phyloP scores from a whole-genome alignment of 2,329 filamentous ascomycete species.

The Bipolaris victoriae region DNA sequence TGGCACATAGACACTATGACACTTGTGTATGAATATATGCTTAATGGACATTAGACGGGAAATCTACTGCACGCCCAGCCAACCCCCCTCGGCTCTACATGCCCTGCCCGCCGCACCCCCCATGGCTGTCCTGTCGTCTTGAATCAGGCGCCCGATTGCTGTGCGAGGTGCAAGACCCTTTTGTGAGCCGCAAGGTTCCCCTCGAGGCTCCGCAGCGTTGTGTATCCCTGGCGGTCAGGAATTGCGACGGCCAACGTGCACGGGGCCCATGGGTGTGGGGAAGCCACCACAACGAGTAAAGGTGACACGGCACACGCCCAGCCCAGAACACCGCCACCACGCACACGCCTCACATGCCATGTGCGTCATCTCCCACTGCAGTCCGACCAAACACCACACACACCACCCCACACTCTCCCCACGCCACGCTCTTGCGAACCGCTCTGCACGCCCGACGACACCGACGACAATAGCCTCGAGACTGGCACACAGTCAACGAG shows the following conservation, averaged over 20 bases:
- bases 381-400: neutral
- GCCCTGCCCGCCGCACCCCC: neutral
- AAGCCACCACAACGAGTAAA: slow-evolving; percentile 12
- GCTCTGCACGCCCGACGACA: neutral
- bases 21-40: too few relatives aligned
- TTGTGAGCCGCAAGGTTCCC: neutral
- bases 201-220: neutral
- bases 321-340: slow-evolving; percentile 13
- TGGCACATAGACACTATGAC: too few relatives aligned
- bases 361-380: slow-evolving; percentile 14
- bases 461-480: neutral
- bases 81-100: neutral
- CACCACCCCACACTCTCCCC: neutral
- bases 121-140: neutral
- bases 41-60: neutral
- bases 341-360: slow-evolving; percentile 15
- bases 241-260: slow-evolving; percentile 12
- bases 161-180: neutral
- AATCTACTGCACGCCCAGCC: neutral
- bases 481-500: neutral
- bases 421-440: neutral
- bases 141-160: neutral
- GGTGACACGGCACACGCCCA: slow-evolving; percentile 13
- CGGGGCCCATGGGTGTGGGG: slow-evolving; percentile 12
- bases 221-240: slow-evolving; percentile 16